Evolutionary conservation across 345 rosid genomes (phyloP).

Genomic region (Theobroma cacao): DNA sequence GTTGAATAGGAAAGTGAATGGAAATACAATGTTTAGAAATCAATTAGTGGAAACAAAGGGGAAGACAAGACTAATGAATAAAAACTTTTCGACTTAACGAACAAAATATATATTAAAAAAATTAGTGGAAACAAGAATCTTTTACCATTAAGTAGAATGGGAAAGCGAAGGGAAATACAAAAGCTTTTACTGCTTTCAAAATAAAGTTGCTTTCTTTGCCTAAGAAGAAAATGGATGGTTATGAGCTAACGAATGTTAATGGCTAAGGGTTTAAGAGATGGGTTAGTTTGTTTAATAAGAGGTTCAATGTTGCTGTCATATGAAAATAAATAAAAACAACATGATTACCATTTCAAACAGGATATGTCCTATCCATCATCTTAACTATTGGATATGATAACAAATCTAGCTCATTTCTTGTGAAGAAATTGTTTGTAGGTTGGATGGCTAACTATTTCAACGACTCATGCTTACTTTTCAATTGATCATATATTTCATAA

Average conservation of each 20-base stretch:
- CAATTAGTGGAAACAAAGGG: too few relatives aligned
- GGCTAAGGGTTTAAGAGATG: not conserved
- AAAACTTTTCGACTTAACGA: too few relatives aligned
- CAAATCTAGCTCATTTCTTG: constrained; percentile 68
- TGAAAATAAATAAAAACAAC: not conserved
- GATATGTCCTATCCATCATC: constrained; percentile 65
- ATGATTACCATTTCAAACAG: constrained; percentile 58
- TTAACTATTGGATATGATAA: constrained; percentile 52
- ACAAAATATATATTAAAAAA: too few relatives aligned
- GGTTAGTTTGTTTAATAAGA: not conserved
- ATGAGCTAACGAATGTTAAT: not conserved
- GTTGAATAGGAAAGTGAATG: not conserved
- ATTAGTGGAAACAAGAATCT: too few relatives aligned
- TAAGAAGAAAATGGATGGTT: not conserved
- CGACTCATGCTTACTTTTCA: constrained; percentile 74
- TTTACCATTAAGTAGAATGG: too few relatives aligned
- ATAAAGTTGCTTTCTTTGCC: not conserved
- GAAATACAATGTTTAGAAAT: too few relatives aligned
- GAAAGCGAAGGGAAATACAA: not conserved
- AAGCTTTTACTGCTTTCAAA: not conserved
- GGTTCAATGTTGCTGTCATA: not conserved
- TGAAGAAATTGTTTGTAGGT: constrained; percentile 59
- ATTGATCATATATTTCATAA: constrained; percentile 93
- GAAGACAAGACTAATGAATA: too few relatives aligned
- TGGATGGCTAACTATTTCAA: constrained; percentile 75